Percentiles rank a stretch among this genome's conserved stretches.
phyloP scores from a whole-genome alignment of 2,329 filamentous ascomycete genomes.

The Cadophora gregata region DNA sequence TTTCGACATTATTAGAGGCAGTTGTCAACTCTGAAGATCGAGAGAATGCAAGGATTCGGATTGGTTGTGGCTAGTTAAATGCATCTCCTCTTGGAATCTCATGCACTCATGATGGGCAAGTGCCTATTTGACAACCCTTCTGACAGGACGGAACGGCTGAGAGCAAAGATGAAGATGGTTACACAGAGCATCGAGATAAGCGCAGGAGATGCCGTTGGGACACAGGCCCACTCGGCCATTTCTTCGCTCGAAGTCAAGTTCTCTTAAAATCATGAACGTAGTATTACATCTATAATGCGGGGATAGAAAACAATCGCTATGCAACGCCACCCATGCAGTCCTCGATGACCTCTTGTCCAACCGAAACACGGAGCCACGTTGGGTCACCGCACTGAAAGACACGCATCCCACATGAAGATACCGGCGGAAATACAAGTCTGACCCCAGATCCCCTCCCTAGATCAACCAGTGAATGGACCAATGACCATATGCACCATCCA shows the following conservation, averaged over 20 bases:
- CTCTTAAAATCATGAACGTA: constrained; percentile 13
- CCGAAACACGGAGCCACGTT: background rate
- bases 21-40: constrained; percentile 17
- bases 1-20: constrained; percentile 38
- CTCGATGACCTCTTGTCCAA: constrained; percentile 9
- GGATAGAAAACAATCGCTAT: constrained; percentile 29
- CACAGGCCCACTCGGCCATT: background rate
- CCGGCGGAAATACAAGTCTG: constrained; percentile 10
- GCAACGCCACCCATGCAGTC: constrained; percentile 30
- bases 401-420: background rate
- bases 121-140: background rate
- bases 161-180: too few relatives aligned
- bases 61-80: background rate
- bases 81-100: background rate
- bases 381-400: constrained; percentile 2
- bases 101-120: background rate
- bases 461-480: background rate
- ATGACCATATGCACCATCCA: background rate
- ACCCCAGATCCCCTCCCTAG: constrained; percentile 1
- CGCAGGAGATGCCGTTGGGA: background rate
- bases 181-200: background rate
- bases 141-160: too few relatives aligned
- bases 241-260: constrained; percentile 9
- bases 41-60: background rate
- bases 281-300: constrained; percentile 29